phyloP scores from a whole-genome alignment of 805 yeast genomes.

The Starmerella sp. region DNA sequence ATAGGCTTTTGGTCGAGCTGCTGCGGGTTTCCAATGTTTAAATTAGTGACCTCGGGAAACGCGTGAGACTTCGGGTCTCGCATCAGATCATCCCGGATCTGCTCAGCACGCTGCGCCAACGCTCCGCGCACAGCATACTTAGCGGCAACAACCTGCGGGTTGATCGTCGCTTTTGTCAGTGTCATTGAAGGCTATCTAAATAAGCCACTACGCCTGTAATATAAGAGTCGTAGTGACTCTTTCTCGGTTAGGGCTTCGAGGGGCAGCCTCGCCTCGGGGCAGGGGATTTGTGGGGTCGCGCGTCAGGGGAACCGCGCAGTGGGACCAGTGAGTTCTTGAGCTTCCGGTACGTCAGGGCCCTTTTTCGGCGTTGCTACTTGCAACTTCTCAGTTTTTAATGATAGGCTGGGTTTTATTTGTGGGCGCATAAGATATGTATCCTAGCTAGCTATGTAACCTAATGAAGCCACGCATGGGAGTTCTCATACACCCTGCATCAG shows the following conservation, averaged over 20 bases:
- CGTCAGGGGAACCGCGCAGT: background rate
- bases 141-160: slow-evolving; percentile 53
- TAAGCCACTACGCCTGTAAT: background rate
- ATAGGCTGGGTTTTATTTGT: no score
- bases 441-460: no score
- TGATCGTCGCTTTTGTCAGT: slow-evolving; percentile 7
- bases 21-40: slow-evolving; percentile 97
- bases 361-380: no score
- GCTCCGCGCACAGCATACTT: slow-evolving; percentile 94
- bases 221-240: background rate
- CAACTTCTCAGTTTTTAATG: no score
- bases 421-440: no score
- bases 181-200: background rate
- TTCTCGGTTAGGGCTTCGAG: background rate
- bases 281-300: background rate
- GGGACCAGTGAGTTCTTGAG: no score
- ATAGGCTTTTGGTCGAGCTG: slow-evolving; percentile 89
- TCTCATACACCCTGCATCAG: no score
- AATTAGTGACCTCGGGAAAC: slow-evolving; percentile 65
- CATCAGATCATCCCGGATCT: slow-evolving; percentile 48
- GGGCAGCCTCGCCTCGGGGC: background rate
- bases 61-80: slow-evolving; percentile 55
- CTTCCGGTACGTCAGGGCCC: no score
- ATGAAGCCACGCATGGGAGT: no score
- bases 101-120: slow-evolving; percentile 89